Evolutionary conservation across 1,139 yeast species (phyloP), one percentile per base, ranked within the genome.

Genomic region (Sugiyamaella paludigena): DNA sequence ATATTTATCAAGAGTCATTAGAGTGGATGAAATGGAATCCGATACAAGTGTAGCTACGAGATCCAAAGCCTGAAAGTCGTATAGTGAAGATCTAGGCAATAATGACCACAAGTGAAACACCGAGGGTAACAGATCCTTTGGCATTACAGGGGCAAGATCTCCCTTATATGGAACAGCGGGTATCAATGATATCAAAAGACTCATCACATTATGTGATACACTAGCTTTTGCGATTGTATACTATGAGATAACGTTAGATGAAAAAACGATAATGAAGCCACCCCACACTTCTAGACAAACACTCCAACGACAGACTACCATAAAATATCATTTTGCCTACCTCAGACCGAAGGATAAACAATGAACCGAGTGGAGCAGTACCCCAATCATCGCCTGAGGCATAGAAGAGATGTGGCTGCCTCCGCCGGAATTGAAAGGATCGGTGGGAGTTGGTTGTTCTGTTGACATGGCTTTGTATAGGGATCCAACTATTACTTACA

Each of bases 101-200:
- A 83, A 77, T 3, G 76, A 63, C 96, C 97, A 89, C 48, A 87
- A 68, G 58, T 86, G 81, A 59, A 87, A 87, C 13, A 87, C 65
- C 1, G 89, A 71, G 0, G 91, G 81, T 37, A 70, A 50, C 48
- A 64, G 47, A 15, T 55, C 52, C 19, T 54, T 57, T 7, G 65
- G 66, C 43, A 54, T 53, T 24, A 53, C 35, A 10, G 51, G 51
- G 4, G 54, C 55, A 5, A 43, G 36, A 12, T 40, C 47, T 12
- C 49, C 54, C 4, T 47, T 40, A 16, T 37, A 40, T 40, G 59
- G 63, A 6, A 60, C 58, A 4, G 58, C 59, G 1, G 73, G 72
- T 7, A 63, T 39, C 41, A 67, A 49, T 16, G 61, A 52, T n/a
- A 56, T 52, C 28, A 67, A 40, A 34, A 66, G 47, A 33, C 59